Evolutionary conservation across 139 green algal species (phyloP), one percentile per base, ranked within the genome.

Genomic region (Mychonastes homosphaera): DNA sequence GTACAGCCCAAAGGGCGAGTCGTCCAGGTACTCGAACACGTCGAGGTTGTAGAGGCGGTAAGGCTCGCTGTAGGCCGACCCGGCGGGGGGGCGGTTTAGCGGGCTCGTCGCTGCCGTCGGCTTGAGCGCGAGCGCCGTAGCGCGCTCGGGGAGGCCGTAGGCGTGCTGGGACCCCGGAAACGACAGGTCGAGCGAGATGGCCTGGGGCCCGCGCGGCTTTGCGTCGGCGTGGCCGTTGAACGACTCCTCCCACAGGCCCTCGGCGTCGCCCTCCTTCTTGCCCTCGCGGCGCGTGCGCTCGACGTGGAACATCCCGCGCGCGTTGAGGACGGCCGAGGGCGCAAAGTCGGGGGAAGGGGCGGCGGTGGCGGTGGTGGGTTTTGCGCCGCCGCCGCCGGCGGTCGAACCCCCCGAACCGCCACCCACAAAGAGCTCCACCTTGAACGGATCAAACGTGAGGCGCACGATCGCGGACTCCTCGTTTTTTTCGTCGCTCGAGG

Each of bases 21-120:
- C 76, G 10, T 78, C 36, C 24, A 84, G 47, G 69, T 99, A 97
- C 77, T 97, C 91, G 76, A 99, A 99, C 50, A 99, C 93, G 67
- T 99, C 93, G 64, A 99, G 74, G 71, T 97, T 98, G 83, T 96
- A 99, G 56, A 99, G 73, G 26, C 93, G 76, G 82, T 97, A 98
- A 23, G 93, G 93, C 56, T 97, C 91, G 29, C 60, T 78, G 33
- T 74, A 62, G 27, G 35, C 43, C 26, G 27, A 6, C 21, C 9
- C 27, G 27, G 28, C 28, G 35, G 41, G 41, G 36, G 36, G 36
- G 36, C 36, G 36, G 36, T 64, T 24, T n/a, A n/a, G n/a, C n/a
- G n/a, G n/a, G n/a, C 38, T 33, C 21, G 9, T 32, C 40, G 50
- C 61, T 38, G 50, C 39, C 34, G 88, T 95, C 46, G 83, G 60